Conservation (phyloP, 2,329 filamentous ascomycete species). For the Aspergillus sp. region DNA sequence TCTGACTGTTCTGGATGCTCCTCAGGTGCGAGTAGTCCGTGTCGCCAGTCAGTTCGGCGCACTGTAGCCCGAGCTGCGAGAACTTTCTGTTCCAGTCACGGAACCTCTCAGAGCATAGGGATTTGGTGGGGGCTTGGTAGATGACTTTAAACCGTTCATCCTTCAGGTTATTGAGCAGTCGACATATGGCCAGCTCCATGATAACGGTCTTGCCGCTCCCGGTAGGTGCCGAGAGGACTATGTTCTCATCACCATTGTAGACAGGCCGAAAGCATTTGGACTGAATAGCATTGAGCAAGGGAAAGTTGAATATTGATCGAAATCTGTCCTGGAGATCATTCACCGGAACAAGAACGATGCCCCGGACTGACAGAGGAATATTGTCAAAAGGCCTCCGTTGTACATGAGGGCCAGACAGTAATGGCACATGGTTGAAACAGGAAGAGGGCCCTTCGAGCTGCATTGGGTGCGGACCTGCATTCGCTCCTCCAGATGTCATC, state of each 20-base stretch:
- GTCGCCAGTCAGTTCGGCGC: constrained; percentile 73
- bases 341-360: constrained; percentile 51
- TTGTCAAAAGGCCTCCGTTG: constrained; percentile 14
- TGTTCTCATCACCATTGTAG: constrained; percentile 61
- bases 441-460: not conserved
- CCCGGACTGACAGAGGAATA: constrained; percentile 38
- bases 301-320: constrained; percentile 60
- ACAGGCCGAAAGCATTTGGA: constrained; percentile 64
- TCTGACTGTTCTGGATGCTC: constrained; percentile 62
- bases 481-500: constrained; percentile 11
- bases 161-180: constrained; percentile 49
- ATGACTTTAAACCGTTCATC: constrained; percentile 65
- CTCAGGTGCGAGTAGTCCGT: constrained; percentile 58
- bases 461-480: not conserved
- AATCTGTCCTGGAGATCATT: constrained; percentile 60
- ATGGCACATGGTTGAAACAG: not conserved
- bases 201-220: constrained; percentile 78
- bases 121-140: constrained; percentile 78
- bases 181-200: constrained; percentile 73
- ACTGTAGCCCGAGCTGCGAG: constrained; percentile 54
- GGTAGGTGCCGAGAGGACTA: constrained; percentile 72
- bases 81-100: constrained; percentile 74
- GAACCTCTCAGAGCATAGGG: constrained; percentile 66
- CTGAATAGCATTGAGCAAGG: constrained; percentile 71
- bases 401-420: not conserved